Conservation (phyloP, 768 basidiomycete species). For the Podaxis sp. region DNA sequence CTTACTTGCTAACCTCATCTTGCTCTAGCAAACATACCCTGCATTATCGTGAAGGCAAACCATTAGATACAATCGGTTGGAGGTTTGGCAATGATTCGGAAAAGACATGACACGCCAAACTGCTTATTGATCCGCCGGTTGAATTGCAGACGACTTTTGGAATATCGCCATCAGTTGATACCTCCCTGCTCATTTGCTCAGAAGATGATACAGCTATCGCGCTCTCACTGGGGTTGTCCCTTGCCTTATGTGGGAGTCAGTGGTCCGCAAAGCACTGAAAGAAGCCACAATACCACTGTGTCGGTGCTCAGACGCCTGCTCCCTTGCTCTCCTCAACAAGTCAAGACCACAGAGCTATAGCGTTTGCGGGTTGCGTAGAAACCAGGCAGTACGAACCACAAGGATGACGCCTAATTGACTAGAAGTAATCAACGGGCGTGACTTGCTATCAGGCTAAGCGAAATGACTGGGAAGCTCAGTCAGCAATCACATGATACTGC, state of each 20-base stretch:
- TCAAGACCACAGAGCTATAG: neutral
- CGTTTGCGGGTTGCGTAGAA: neutral
- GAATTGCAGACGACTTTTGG: neutral
- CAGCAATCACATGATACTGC: neutral
- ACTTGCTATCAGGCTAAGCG: neutral
- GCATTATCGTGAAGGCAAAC: neutral
- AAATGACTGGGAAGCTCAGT: neutral
- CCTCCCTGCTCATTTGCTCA: slow-evolving; percentile 11
- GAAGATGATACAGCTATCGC: neutral
- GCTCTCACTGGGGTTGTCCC: neutral
- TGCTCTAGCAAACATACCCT: neutral
- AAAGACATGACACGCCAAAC: neutral
- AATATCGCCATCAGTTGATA: neutral
- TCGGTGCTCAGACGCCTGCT: neutral
- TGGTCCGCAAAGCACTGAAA: neutral
- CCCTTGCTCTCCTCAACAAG: slow-evolving; percentile 1
- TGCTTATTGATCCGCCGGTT: slow-evolving; percentile 7
- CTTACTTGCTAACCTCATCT: neutral
- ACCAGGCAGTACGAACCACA: neutral
- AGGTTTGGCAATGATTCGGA: neutral
- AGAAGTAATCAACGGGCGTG: neutral
- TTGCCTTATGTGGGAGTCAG: neutral
- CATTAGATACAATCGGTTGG: neutral
- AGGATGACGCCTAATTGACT: neutral
- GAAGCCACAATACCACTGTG: neutral